Base-by-base conservation (phyloP, 306 rosid species). In the Acacia crassicarpa region DNA sequence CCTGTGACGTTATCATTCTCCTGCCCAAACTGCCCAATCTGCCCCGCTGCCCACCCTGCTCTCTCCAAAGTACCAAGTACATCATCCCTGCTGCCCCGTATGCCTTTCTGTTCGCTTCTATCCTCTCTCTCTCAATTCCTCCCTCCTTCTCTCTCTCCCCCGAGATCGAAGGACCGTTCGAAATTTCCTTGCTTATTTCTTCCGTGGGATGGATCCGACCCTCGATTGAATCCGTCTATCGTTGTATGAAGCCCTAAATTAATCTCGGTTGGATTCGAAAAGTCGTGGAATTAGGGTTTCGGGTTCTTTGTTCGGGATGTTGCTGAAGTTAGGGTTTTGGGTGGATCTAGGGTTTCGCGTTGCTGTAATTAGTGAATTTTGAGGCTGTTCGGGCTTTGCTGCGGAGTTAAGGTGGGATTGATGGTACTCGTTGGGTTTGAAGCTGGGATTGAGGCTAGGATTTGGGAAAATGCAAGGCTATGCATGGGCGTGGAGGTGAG, bases 381-480 rank as follows among this genome's bases (percentile, higher is more conserved):
- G 78, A 61, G 75, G 71, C 63, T 1, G 76, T 27, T 72, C 1
- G 59, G 76, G 59, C 25, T 81, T 75, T 59, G 9, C 4, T 7
- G 35, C 7, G 53, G 78, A 58, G 62, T 67, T 48, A 25, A 70
- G 81, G 75, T 12, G 73, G 80, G 74, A 77, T 87, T 89, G 88
- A 87, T 85, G 89, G 66, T 89, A 30, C 73, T 81, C 76, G 82
- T 81, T 68, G 82, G 82, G 56, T 72, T 40, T 87, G 86, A 77
- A 78, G 86, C 79, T 53, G 82, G 87, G 86, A 85, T 88, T 88
- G 86, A 82, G 80, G 79, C 84, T 78, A 48, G 85, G 76, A 80
- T 85, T 86, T 84, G 89, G 91, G 92, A 89, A 89, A 89, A 91
- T 89, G 92, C 91, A 53, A 89, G 92, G 94, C 89, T 91, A 89